phyloP scores from a whole-genome alignment of 148 eudicot genomes.

The Rhododendron mucronatum region DNA sequence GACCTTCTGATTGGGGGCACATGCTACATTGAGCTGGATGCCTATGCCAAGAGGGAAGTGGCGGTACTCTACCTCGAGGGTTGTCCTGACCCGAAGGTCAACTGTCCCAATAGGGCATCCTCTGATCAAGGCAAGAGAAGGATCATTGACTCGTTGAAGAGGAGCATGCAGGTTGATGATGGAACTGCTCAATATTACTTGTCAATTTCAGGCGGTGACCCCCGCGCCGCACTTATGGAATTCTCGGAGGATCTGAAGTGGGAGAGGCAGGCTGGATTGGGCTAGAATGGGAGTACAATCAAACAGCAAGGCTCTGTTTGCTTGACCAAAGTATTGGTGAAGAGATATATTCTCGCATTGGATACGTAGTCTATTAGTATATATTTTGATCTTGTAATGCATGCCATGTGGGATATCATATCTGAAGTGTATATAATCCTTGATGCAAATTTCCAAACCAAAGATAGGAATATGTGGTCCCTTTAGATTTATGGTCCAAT shows the following conservation, averaged over 20 bases:
- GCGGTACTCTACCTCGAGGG: conserved; percentile 87
- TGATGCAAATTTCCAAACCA: neutral
- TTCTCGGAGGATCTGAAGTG: conserved; percentile 76
- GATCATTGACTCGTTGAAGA: conserved; percentile 70
- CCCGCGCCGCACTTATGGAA: conserved; percentile 74
- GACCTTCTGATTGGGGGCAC: conserved; percentile 53
- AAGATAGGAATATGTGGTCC: neutral
- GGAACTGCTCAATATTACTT: conserved; percentile 88
- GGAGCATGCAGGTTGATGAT: conserved; percentile 97
- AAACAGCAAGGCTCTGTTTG: neutral
- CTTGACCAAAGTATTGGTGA: neutral
- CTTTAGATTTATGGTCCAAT: neutral
- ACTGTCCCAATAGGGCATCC: conserved; percentile 29
- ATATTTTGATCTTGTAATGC: neutral
- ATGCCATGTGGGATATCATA: neutral
- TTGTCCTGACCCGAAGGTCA: conserved; percentile 34
- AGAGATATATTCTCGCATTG: neutral
- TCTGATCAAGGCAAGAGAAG: conserved; percentile 57
- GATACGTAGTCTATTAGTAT: neutral
- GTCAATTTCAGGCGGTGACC: conserved; percentile 73
- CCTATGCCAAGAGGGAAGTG: conserved; percentile 80
- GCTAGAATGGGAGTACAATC: conserved; percentile 19
- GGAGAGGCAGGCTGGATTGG: conserved; percentile 62
- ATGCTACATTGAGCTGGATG: conserved; percentile 89
- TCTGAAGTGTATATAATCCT: neutral